These are phyloP conservation scores for Annulohypoxylon truncatum DNA, from an alignment of 2,329 filamentous ascomycete species.

Conservation along the genomic window DNA sequence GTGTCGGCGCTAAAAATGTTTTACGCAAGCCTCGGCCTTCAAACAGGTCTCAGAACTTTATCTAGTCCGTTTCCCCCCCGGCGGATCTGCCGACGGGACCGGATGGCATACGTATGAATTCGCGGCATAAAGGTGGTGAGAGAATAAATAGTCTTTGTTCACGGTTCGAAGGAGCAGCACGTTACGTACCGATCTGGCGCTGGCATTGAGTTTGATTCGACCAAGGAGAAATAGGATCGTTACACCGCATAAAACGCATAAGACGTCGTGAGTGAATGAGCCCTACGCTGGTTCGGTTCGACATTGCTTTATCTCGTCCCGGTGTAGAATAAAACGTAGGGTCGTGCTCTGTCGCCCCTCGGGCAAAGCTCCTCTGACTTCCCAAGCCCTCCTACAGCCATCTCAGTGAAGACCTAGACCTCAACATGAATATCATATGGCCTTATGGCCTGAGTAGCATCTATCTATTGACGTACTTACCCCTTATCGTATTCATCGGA, in stretches of 20 bases:
- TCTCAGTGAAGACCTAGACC: not conserved
- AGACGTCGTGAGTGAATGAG: not conserved
- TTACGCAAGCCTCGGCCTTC: not conserved
- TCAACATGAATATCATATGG: constrained; percentile 26
- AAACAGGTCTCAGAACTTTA: not conserved
- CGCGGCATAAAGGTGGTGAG: not conserved
- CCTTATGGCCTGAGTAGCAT: constrained; percentile 10
- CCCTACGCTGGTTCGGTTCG: not conserved
- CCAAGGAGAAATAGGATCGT: not conserved
- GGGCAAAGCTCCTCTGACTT: not conserved
- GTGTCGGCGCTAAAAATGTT: not conserved
- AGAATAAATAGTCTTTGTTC: not conserved
- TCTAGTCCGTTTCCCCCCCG: not conserved
- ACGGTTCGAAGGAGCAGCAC: not conserved
- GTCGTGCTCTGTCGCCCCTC: not conserved
- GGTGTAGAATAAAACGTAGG: constrained; percentile 10
- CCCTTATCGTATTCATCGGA: not conserved
- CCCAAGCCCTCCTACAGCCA: not conserved
- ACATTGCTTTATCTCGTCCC: not conserved
- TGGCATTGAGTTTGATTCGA: not conserved
- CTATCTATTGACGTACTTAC: not conserved
- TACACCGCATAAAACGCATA: not conserved
- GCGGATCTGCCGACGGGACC: not conserved
- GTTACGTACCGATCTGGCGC: not conserved
- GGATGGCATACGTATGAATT: not conserved